These are phyloP conservation scores for Pedinophyceae sp. DNA, from an alignment of 139 green algal genomes.

Conservation along the genomic window DNA sequence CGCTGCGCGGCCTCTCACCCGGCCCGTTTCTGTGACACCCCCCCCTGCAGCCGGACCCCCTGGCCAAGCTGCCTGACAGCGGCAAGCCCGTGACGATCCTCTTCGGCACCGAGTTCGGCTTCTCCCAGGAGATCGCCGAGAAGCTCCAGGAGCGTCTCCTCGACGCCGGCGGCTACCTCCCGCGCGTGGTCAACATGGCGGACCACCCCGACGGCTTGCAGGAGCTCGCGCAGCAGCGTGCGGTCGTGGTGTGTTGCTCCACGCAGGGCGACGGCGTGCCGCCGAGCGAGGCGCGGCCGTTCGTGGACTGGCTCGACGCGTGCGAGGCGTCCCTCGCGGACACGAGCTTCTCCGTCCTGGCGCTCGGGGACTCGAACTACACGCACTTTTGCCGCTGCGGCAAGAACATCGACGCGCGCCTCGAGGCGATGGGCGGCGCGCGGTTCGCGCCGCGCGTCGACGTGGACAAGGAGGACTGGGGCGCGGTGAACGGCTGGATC, in stretches of 20 bases:
- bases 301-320: slow-evolving; percentile 64
- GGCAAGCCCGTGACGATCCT: slow-evolving; percentile 36
- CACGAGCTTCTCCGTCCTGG: slow-evolving; percentile 47
- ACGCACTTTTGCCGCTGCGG: slow-evolving; percentile 71
- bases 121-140: slow-evolving; percentile 71
- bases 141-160: slow-evolving; percentile 24
- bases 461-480: slow-evolving; percentile 69
- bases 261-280: slow-evolving; percentile 81
- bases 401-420: slow-evolving; percentile 40
- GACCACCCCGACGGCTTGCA: slow-evolving; percentile 39
- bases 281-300: slow-evolving; percentile 58
- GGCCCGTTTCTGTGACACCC: no score
- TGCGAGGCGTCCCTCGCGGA: slow-evolving; percentile 21
- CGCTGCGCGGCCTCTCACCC: no score
- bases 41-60: no score
- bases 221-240: slow-evolving; percentile 32
- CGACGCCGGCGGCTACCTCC: neutral
- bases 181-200: slow-evolving; percentile 56
- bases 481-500: slow-evolving; percentile 53
- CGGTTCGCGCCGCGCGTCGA: slow-evolving; percentile 29
- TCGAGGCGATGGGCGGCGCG: slow-evolving; percentile 29
- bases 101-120: slow-evolving; percentile 79
- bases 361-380: slow-evolving; percentile 71
- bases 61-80: neutral
- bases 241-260: slow-evolving; percentile 59